A percentile compares a stretch with the other conserved stretches of the same genome.
These are phyloP conservation scores for Ambrosiella xylebori DNA, from an alignment of 2,329 filamentous ascomycete genomes.

Conservation along the genomic window DNA sequence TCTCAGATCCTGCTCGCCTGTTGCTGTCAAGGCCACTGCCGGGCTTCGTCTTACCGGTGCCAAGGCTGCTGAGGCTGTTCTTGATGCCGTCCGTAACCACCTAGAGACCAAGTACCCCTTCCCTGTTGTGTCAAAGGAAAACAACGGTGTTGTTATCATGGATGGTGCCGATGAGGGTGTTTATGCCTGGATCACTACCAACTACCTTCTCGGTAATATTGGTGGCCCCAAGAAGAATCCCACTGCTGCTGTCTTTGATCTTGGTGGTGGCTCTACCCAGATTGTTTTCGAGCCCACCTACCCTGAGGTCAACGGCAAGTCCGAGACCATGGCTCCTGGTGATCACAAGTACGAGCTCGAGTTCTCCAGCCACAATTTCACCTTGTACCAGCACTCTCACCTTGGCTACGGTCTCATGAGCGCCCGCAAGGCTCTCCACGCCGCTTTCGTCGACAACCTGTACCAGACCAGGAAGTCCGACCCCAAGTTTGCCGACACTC, in stretches of 20 bases:
- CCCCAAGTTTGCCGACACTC: slow-evolving; percentile 49
- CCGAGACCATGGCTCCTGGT: slow-evolving; percentile 70
- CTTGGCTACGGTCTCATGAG: slow-evolving; percentile 94
- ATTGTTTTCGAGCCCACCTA: slow-evolving; percentile 98
- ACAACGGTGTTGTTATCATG: slow-evolving; percentile 90
- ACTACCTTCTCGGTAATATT: slow-evolving; percentile 96
- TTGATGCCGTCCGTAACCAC: slow-evolving; percentile 66
- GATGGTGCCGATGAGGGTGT: slow-evolving; percentile 93
- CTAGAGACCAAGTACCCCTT: slow-evolving; percentile 87
- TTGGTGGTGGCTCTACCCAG: slow-evolving; percentile 92
- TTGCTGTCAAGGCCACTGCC: slow-evolving; percentile 96
- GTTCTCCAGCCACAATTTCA: slow-evolving; percentile 81
- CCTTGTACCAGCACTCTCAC: slow-evolving; percentile 95
- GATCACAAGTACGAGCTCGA: slow-evolving; percentile 90
- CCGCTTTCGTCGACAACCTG: slow-evolving; percentile 54
- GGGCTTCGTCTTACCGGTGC: slow-evolving; percentile 74
- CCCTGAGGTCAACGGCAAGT: slow-evolving; percentile 51
- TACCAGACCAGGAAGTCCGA: slow-evolving; percentile 43
- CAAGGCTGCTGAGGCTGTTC: slow-evolving; percentile 66
- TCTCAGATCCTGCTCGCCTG: slow-evolving; percentile 76
- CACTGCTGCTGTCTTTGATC: slow-evolving; percentile 88
- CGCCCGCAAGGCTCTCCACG: slow-evolving; percentile 74
- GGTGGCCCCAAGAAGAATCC: slow-evolving; percentile 77
- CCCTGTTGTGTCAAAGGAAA: slow-evolving; percentile 71
- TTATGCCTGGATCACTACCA: slow-evolving; percentile 97